Percentiles rank a stretch among this genome's conserved stretches.
Conservation (phyloP, 2,329 filamentous ascomycete species). For the Epichloe aotearoae region DNA sequence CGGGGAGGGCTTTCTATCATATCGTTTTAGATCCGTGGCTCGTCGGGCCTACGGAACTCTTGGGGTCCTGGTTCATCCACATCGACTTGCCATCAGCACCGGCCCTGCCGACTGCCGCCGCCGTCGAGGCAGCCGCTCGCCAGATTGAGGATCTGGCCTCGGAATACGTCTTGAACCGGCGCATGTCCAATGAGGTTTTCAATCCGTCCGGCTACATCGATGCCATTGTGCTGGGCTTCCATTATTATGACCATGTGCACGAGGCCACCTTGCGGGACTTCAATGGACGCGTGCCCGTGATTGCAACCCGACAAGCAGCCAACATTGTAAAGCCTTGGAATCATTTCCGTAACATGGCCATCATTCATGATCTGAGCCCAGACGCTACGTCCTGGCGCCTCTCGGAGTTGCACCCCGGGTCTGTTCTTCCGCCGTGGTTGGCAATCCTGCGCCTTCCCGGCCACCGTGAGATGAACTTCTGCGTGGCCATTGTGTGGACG, state of each 20-base stretch:
- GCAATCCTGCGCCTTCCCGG: constrained; percentile 6
- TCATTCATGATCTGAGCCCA: constrained; percentile 1
- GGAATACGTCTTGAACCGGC: constrained; percentile 4
- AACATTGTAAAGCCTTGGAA: constrained; percentile 7
- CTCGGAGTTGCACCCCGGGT: constrained; percentile 1
- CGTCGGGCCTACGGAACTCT: constrained; percentile 11
- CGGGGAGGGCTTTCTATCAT: constrained; percentile 17
- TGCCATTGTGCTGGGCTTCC: constrained; percentile 5
- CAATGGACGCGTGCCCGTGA: constrained; percentile 4
- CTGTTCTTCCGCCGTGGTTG: constrained; percentile 4
- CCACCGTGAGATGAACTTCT: constrained; percentile 7
- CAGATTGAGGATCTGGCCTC: constrained; percentile 7
- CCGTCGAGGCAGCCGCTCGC: constrained; percentile 5
- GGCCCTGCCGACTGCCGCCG: constrained; percentile 5
- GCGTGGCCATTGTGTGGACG: constrained; percentile 7
- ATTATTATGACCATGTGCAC: constrained; percentile 7
- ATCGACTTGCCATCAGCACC: constrained; percentile 8
- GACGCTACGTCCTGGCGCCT: constrained; percentile 3
- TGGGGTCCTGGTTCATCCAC: constrained; percentile 12
- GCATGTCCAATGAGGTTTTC: constrained; percentile 8
- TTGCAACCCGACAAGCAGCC: constrained; percentile 6
- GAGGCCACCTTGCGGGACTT: constrained; percentile 6
- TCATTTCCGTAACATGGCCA: constrained; percentile 4
- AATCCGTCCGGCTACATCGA: constrained; percentile 7
- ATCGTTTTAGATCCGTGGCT: constrained; percentile 22